phyloP scores from a whole-genome alignment of 2,329 filamentous ascomycete species.

The Dactylellina haptotyla region DNA sequence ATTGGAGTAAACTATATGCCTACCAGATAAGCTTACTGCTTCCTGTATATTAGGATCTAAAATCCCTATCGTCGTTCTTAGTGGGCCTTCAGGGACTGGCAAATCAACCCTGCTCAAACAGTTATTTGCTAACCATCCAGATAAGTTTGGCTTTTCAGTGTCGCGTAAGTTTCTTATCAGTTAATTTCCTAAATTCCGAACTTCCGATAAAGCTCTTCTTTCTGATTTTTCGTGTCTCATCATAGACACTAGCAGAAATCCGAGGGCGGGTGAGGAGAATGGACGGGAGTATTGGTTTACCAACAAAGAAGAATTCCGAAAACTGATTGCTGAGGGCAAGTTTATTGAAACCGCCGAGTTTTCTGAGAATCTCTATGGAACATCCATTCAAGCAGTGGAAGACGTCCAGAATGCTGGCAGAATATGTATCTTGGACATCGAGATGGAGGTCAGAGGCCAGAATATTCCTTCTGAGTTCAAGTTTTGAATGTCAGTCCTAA shows the following conservation, averaged over 20 bases:
- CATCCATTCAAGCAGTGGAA: constrained; percentile 80
- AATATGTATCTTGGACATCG: constrained; percentile 89
- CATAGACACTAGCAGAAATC: constrained; percentile 78
- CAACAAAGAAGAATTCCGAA: constrained; percentile 72
- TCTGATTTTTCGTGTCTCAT: constrained; percentile 59
- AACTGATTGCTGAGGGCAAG: constrained; percentile 73
- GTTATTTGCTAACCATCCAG: constrained; percentile 73
- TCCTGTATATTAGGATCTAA: constrained; percentile 31
- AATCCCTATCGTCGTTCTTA: constrained; percentile 72
- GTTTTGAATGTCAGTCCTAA: neutral
- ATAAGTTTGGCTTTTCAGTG: constrained; percentile 72
- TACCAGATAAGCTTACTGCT: neutral
- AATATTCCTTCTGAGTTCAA: neutral
- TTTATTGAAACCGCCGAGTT: constrained; percentile 91
- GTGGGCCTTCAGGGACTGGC: constrained; percentile 80
- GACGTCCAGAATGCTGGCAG: constrained; percentile 69
- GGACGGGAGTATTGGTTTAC: constrained; percentile 84
- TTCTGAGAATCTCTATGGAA: constrained; percentile 86
- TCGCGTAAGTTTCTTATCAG: constrained; percentile 58
- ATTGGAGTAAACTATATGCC: too few species aligned
- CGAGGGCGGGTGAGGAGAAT: constrained; percentile 77
- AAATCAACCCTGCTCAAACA: constrained; percentile 82
- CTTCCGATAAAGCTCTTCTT: neutral
- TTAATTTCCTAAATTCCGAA: neutral
- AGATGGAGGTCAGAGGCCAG: constrained; percentile 78